phyloP scores from a whole-genome alignment of 176 grass and related monocot genomes.

The Avena insularis region DNA sequence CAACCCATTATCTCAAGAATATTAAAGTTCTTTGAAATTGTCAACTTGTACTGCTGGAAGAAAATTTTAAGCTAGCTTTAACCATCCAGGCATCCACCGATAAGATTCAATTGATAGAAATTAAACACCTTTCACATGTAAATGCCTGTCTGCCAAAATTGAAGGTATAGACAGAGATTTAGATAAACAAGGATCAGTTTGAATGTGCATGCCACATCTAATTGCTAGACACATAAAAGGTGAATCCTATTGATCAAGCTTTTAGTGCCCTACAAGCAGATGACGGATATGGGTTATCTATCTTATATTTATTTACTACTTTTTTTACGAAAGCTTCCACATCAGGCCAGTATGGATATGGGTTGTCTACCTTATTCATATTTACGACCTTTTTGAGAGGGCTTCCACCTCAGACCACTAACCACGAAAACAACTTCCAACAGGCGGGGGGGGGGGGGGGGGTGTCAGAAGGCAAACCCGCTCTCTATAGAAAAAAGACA shows the following conservation, averaged over 20 bases:
- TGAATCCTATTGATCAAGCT: background rate
- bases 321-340: background rate
- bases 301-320: background rate
- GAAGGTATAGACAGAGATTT: conserved; percentile 3
- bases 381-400: background rate
- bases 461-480: background rate
- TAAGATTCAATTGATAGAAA: background rate
- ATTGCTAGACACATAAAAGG: conserved; percentile 30
- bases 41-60: conserved; percentile 4
- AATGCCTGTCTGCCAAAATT: conserved; percentile 5
- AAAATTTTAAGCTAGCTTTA: background rate
- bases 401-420: background rate
- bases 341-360: background rate
- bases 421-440: background rate
- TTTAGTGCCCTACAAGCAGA: conserved; percentile 15
- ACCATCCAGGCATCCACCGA: background rate
- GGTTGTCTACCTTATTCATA: background rate
- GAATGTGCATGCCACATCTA: background rate
- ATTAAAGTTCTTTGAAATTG: conserved; percentile 5
- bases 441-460: background rate
- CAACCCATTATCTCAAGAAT: conserved; percentile 5
- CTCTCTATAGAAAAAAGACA: background rate
- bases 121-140: conserved; percentile 3
- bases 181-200: background rate
- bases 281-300: conserved; percentile 9